These are phyloP conservation scores for Ceratorhiza oryzae-sativae DNA, from an alignment of 1,284 basidiomycete genomes.

Conservation along the genomic window DNA sequence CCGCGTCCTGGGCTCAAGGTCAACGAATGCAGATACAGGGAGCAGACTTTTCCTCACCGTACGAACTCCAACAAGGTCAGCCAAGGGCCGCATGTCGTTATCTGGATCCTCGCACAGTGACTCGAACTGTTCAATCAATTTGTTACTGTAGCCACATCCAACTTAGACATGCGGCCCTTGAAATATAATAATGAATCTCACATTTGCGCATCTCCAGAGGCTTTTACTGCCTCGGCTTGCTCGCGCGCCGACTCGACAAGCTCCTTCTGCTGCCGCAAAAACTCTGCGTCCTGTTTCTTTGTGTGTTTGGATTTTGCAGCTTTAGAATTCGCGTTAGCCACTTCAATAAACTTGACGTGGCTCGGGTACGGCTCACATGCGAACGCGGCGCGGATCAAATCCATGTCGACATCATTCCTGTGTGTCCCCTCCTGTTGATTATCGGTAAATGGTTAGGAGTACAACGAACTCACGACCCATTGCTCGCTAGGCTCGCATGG, in stretches of 20 bases:
- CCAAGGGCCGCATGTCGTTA: neutral
- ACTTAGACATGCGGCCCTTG: neutral
- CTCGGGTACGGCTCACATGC: conserved; percentile 8
- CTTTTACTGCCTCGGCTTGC: conserved; percentile 23
- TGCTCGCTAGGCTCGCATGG: conserved; percentile 1
- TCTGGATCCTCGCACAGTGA: neutral
- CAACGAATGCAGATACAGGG: neutral
- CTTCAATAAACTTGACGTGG: neutral
- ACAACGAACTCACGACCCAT: conserved; percentile 8
- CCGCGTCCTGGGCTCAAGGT: neutral
- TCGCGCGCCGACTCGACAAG: conserved; percentile 11
- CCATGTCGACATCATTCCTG: conserved; percentile 32
- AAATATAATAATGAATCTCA: neutral
- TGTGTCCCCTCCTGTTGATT: neutral
- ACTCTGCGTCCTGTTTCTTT: conserved; percentile 28
- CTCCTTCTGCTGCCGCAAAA: conserved; percentile 20
- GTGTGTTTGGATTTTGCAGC: conserved; percentile 33
- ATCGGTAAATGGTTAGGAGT: neutral
- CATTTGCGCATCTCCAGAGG: conserved; percentile 19
- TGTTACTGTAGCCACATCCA: neutral
- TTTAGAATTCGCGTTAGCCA: neutral
- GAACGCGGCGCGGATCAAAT: conserved; percentile 24
- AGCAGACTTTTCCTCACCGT: neutral
- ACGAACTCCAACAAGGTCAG: conserved; percentile 4
- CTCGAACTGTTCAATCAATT: conserved; percentile 4